Conservation (phyloP, 208 protist genomes). For the Trypanosoma rangeli region DNA sequence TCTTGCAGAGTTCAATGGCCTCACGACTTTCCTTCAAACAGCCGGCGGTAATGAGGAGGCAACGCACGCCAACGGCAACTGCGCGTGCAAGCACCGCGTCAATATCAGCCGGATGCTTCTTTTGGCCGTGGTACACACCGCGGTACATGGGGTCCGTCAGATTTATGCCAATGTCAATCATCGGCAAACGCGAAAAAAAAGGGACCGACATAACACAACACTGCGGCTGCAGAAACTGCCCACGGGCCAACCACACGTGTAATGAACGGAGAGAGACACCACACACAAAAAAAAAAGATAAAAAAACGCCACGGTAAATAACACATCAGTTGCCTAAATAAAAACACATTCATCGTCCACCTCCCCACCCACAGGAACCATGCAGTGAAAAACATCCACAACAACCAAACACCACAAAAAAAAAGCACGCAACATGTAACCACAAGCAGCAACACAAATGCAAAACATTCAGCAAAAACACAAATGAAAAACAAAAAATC, state of each 20-base stretch:
- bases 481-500: constrained; percentile 6
- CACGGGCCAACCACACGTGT: neutral
- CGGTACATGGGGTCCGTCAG: constrained; percentile 80
- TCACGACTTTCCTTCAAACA: constrained; percentile 52
- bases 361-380: neutral
- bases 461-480: neutral
- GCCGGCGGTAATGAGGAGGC: constrained; percentile 76
- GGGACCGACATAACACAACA: constrained; percentile 4
- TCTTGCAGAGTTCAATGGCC: constrained; percentile 58
- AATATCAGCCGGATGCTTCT: constrained; percentile 56
- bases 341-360: too few relatives aligned
- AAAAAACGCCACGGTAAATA: neutral
- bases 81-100: constrained; percentile 59
- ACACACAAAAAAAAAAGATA: neutral
- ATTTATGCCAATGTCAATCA: constrained; percentile 90
- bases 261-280: neutral
- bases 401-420: neutral
- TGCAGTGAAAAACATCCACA: neutral
- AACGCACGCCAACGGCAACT: constrained; percentile 48
- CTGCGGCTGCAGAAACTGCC: neutral
- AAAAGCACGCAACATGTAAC: too few relatives aligned
- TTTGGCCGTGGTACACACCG: constrained; percentile 67
- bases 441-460: too few relatives aligned
- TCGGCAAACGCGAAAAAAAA: constrained; percentile 25
- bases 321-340: constrained; percentile 2